A percentile compares a stretch with the other conserved stretches of the same genome.
These are phyloP conservation scores for Acanthamoeba comandoni DNA, from an alignment of 208 protist genomes.

Conservation along the genomic window DNA sequence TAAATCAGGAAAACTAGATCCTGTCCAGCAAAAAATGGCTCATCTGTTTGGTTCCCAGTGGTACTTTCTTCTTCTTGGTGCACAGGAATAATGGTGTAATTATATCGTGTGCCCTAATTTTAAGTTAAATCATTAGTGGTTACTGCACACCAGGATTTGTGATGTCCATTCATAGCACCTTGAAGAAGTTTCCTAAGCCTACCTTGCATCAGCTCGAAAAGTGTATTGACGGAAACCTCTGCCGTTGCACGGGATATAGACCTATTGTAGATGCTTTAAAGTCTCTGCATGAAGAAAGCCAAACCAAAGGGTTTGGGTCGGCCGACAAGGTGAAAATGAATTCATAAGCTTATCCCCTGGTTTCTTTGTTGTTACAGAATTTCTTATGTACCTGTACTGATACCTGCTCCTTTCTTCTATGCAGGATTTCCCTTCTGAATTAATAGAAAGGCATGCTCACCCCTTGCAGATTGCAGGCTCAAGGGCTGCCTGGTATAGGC, in stretches of 20 bases:
- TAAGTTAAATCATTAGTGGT: slow-evolving; percentile 80
- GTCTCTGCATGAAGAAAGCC: slow-evolving; percentile 14
- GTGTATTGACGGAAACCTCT: slow-evolving; percentile 89
- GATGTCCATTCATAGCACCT: slow-evolving; percentile 80
- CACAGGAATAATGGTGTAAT: not conserved
- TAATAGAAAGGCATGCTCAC: slow-evolving; percentile 19
- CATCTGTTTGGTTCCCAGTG: slow-evolving; percentile 87
- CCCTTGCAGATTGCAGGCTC: slow-evolving; percentile 63
- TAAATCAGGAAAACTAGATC: slow-evolving; percentile 79
- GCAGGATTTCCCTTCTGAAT: slow-evolving; percentile 39
- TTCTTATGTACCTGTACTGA: not conserved
- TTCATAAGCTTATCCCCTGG: no score
- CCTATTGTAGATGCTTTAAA: slow-evolving; percentile 90
- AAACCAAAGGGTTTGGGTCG: not conserved
- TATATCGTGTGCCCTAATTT: not conserved
- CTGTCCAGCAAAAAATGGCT: slow-evolving; percentile 86
- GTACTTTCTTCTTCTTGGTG: not conserved
- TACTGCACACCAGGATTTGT: slow-evolving; percentile 92
- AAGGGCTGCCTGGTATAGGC: slow-evolving; percentile 83
- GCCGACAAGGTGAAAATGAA: no score
- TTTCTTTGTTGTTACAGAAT: no score
- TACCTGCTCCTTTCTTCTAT: not conserved
- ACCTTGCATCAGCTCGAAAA: slow-evolving; percentile 76
- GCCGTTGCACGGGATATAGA: slow-evolving; percentile 93
- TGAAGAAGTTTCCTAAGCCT: slow-evolving; percentile 75